Evolutionary conservation across 176 grass and related monocot species (phyloP), one percentile per base, ranked within the genome.

Genomic region (Metroxylon sagu): DNA sequence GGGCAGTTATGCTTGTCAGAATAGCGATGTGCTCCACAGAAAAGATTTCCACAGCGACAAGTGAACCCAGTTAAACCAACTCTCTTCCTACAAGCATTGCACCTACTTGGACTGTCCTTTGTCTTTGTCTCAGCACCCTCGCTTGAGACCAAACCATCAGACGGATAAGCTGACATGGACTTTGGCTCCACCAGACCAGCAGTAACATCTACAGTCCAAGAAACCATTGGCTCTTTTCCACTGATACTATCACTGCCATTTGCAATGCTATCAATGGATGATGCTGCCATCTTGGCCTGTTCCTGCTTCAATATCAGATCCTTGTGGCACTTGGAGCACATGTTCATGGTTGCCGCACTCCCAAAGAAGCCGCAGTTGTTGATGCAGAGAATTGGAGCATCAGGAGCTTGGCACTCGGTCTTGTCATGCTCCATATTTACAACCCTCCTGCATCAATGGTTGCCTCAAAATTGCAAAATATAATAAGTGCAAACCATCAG

Each of bases 1-100:
- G 80, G 69, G 77, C 93, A 97, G 48, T 92, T 75, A 7, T 97
- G 93, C 81, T 91, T 88, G 52, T 97, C 87, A 0, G 87, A 85
- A 50, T 97, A 97, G 26, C 93, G 87, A 63, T 97, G 93, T 3
- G 30, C 25, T 0, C 72, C 29, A 23, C 93, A 97, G 51, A 80
- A 97, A 27, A 88, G 17, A 64, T 85, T 97, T 52, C 87, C 87
- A 23, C 93, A 97, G 19, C 79, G 84, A 63, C 93, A 97, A 54
- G 68, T 88, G 79, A 97, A 92, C 26, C 93, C 87, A 26, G 84
- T 91, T 31, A 92, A 76, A 4, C 93, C 84, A 0, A 97, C 84
- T 54, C 84, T 83, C 67, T 88, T 97, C 75, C 73, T 71, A 39
- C 93, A 97, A 25, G 65, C 78, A 29, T 43, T 58, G 53, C 93